phyloP scores from a whole-genome alignment of 441 rosid genomes.

The Caryocar brasiliense region DNA sequence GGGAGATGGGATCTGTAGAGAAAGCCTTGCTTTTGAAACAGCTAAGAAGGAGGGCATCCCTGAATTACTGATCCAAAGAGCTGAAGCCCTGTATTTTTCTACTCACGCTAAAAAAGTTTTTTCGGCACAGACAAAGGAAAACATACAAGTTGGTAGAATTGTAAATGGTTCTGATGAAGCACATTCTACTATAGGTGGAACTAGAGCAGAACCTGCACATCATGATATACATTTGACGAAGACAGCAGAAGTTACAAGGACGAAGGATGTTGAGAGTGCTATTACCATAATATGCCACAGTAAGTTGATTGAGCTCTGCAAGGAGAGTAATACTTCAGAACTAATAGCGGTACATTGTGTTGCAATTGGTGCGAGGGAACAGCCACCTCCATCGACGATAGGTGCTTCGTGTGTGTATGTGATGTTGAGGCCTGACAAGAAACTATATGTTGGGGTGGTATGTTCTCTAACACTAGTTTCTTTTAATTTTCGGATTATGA shows the following conservation, averaged over 20 bases:
- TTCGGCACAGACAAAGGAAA: conserved; percentile 14
- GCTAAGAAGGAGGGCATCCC: conserved; percentile 90
- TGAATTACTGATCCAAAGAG: conserved; percentile 62
- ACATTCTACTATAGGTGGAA: conserved; percentile 10
- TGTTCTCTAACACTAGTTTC: conserved; percentile 1
- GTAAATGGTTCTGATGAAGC: conserved; percentile 19
- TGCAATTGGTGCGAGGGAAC: conserved; percentile 61
- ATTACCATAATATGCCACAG: conserved; percentile 41
- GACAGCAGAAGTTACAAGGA: conserved; percentile 24
- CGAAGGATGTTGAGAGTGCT: conserved; percentile 37
- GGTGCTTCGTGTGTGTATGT: conserved; percentile 84
- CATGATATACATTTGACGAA: conserved; percentile 19
- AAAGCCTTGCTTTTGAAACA: conserved; percentile 98
- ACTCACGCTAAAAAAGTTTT: conserved; percentile 18
- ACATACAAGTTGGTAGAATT: conserved; percentile 13
- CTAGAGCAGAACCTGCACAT: conserved; percentile 18
- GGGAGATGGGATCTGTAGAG: conserved; percentile 80
- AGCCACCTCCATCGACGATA: conserved; percentile 84
- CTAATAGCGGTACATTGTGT: conserved; percentile 35
- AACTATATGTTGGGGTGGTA: conserved; percentile 88
- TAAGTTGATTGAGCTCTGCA: conserved; percentile 45
- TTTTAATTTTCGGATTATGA: not conserved
- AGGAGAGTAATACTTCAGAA: conserved; percentile 23
- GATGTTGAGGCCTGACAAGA: conserved; percentile 74
- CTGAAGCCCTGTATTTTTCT: conserved; percentile 67